phyloP scores from a whole-genome alignment of 805 yeast genomes.

The Sugiyamaella smithiae region DNA sequence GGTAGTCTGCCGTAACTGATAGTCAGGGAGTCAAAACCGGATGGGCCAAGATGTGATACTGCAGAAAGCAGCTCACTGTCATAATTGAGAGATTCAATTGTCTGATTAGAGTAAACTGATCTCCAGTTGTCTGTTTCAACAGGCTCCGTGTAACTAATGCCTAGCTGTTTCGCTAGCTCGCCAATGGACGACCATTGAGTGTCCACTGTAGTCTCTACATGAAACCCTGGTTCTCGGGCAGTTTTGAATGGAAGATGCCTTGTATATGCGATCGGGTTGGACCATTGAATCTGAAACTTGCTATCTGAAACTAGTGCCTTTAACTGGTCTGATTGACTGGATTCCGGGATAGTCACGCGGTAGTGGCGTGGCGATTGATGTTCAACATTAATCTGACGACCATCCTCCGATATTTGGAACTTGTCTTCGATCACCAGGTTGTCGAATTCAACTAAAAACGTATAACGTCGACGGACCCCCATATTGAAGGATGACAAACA shows the following conservation, averaged over 20 bases:
- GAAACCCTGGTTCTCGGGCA: constrained; percentile 27
- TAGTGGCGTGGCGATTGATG: constrained; percentile 18
- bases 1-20: constrained; percentile 23
- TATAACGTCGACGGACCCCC: constrained; percentile 19
- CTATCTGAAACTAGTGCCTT: constrained; percentile 1
- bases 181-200: constrained; percentile 16
- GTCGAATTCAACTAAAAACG: constrained; percentile 20
- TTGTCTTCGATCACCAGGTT: constrained; percentile 5
- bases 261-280: constrained; percentile 15
- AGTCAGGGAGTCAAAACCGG: constrained; percentile 19
- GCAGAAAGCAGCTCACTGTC: not conserved
- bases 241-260: constrained; percentile 27
- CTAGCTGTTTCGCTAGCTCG: not conserved
- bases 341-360: constrained; percentile 20
- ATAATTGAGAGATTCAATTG: not conserved
- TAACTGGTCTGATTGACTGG: constrained; percentile 4
- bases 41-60: not conserved
- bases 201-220: constrained; percentile 31
- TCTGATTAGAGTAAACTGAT: constrained; percentile 13
- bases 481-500: too few species aligned
- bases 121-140: constrained; percentile 23
- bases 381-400: constrained; percentile 3
- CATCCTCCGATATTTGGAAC: constrained; percentile 10
- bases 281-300: constrained; percentile 21
- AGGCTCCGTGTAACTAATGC: constrained; percentile 6